phyloP scores from a whole-genome alignment of 495 filamentous ascomycete genomes.

The Penicillium riverlandense region DNA sequence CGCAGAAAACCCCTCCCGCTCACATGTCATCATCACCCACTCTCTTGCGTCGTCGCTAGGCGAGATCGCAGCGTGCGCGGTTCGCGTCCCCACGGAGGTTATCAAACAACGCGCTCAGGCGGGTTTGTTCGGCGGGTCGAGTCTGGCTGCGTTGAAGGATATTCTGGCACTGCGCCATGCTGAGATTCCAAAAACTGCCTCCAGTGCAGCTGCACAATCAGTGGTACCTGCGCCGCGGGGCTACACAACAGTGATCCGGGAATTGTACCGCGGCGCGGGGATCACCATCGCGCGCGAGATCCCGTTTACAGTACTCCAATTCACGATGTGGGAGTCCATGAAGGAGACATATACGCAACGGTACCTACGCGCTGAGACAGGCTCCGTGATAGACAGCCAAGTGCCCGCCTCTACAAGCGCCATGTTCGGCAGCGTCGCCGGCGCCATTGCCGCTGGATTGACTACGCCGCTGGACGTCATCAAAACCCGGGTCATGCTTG shows the following conservation, averaged over 20 bases:
- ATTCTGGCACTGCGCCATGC: constrained; percentile 53
- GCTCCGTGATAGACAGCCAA: constrained; percentile 12
- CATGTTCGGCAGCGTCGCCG: constrained; percentile 75
- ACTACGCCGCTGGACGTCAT: constrained; percentile 95
- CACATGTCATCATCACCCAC: constrained; percentile 49
- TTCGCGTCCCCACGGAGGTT: constrained; percentile 92
- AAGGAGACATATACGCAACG: constrained; percentile 52
- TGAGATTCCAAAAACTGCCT: neutral
- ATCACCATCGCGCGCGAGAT: constrained; percentile 94
- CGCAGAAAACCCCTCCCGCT: constrained; percentile 20
- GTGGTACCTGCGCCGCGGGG: constrained; percentile 16
- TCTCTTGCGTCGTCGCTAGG: constrained; percentile 85
- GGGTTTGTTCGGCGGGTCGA: constrained; percentile 52
- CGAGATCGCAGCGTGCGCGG: constrained; percentile 86
- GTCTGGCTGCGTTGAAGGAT: constrained; percentile 49
- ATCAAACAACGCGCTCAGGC: constrained; percentile 96
- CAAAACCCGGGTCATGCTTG: constrained; percentile 95
- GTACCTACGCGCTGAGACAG: constrained; percentile 12
- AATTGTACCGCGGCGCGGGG: constrained; percentile 83
- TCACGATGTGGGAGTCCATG: constrained; percentile 92
- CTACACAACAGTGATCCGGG: constrained; percentile 57
- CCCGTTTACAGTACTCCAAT: constrained; percentile 93
- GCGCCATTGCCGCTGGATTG: constrained; percentile 77
- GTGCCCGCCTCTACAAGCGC: constrained; percentile 74
- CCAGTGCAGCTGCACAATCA: constrained; percentile 1